A percentile compares a stretch with the other conserved stretches of the same genome.
These are phyloP conservation scores for Alopecurus myosuroides DNA, from an alignment of 176 grass and related monocot species.

Conservation along the genomic window DNA sequence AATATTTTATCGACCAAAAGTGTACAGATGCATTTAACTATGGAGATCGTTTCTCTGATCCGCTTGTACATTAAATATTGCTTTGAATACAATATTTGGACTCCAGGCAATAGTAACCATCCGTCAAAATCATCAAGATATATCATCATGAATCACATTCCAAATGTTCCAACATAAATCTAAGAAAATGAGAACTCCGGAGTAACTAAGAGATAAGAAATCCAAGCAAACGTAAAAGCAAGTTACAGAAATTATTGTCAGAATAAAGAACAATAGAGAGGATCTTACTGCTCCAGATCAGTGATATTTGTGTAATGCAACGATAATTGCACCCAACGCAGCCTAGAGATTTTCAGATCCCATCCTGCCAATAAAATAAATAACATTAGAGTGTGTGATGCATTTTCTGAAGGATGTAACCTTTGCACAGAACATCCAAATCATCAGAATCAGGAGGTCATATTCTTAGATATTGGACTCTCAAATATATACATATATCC, in stretches of 20 bases:
- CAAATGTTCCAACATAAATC: not conserved
- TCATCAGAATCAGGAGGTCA: not conserved
- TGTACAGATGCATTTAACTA: not conserved
- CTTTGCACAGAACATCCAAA: conserved; percentile 4
- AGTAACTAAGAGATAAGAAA: not conserved
- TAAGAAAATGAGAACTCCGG: not conserved
- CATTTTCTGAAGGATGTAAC: not conserved
- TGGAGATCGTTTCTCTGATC: not conserved
- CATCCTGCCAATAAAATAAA: conserved; percentile 74
- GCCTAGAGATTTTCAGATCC: conserved; percentile 73
- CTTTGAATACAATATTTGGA: not conserved
- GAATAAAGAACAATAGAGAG: not conserved
- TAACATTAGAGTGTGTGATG: conserved; percentile 5
- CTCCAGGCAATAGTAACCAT: not conserved
- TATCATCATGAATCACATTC: not conserved
- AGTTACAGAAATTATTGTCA: not conserved
- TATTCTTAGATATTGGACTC: not conserved
- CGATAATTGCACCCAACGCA: conserved; percentile 84
- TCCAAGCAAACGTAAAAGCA: conserved; percentile 14
- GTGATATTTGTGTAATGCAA: conserved; percentile 67
- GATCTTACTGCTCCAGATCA: conserved; percentile 89
- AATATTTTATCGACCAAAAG: not conserved
- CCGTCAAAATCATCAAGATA: not conserved
- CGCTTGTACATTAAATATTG: not conserved
- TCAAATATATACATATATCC: conserved; percentile 2